Evolutionary conservation across 2,329 filamentous ascomycete genomes (phyloP), one percentile per base, ranked within the genome.

Genomic region (Fusarium sp.): DNA sequence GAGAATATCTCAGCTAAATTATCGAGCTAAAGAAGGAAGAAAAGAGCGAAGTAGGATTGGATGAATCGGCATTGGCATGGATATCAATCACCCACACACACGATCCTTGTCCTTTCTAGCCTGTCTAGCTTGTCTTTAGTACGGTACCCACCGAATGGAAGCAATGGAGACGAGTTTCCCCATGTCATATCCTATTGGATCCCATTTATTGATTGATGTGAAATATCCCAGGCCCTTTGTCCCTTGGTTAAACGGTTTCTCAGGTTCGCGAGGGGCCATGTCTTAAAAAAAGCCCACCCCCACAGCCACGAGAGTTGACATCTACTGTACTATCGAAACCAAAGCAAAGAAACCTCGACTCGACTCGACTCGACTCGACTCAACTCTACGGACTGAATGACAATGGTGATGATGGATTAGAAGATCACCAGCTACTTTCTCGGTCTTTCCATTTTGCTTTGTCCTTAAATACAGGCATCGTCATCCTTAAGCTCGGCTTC

Each of bases 261-360:
- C 57, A 73, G 30, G 69, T 73, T 72, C 59, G 61, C 37, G 69
- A 72, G 69, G 69, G 53, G 42, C 62, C 56, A 57, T 68, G 64
- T 71, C 67, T 73, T 71, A 73, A 73, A 73, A 73, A 73, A 71
- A 61, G 61, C 40, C 71, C 57, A 67, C 70, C 71, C 71, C 71
- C 70, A 73, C 71, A 64, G 47, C 61, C 71, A 65, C 52, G 47
- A 49, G 49, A 67, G 23, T 62, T 47, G 54, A 64, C 66, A 57
- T 69, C 37, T 15, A 33, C 49, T 64, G 37, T 19, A 47, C 58
- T 46, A 33, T 64, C 28, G 47, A 47, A 38, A 37, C 44, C 42
- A 60, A 43, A 71, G 50, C 38, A 54, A 54, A 64, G 32, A 61
- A 43, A 66, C 49, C 32, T 65, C 40, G 28, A 49, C 61, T 40